Percentiles rank a stretch among this genome's conserved stretches.
These are phyloP conservation scores for Meyerozyma smithsonii DNA, from an alignment of 1,139 yeast genomes.

Conservation along the genomic window DNA sequence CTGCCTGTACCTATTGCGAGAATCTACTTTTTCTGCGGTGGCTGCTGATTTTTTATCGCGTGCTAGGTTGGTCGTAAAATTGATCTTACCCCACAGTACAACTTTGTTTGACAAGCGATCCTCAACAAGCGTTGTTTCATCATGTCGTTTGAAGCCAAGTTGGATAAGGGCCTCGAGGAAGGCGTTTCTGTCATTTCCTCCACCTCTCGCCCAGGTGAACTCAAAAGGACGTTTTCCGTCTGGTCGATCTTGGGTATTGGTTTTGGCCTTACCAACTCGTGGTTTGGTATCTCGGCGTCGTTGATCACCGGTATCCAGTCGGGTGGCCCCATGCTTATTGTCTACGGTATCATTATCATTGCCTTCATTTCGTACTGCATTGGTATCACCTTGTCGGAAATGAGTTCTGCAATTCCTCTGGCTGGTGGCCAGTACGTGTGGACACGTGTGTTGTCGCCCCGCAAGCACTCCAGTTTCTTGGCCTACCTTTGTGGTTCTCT, in stretches of 20 bases:
- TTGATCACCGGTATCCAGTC: constrained; percentile 43
- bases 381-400: constrained; percentile 22
- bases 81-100: too few relatives aligned
- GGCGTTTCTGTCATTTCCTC: background rate
- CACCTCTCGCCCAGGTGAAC: constrained; percentile 17
- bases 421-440: constrained; percentile 6
- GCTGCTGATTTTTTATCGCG: too few relatives aligned
- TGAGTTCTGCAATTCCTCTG: constrained; percentile 49
- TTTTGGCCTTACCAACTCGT: constrained; percentile 49
- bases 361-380: constrained; percentile 32
- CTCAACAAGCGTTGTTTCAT: too few relatives aligned
- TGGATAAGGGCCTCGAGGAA: constrained; percentile 1
- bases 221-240: constrained; percentile 47
- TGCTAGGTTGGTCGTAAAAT: too few relatives aligned
- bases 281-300: constrained; percentile 51
- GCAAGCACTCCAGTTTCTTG: constrained; percentile 39
- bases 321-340: constrained; percentile 47
- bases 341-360: constrained; percentile 38
- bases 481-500: constrained; percentile 53
- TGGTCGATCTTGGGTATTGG: constrained; percentile 51
- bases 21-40: too few relatives aligned
- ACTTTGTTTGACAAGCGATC: too few relatives aligned
- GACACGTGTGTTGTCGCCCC: constrained; percentile 31
- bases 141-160: background rate
- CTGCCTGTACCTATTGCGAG: too few relatives aligned